Evolutionary conservation across 1,284 basidiomycete species (phyloP), one percentile per base, ranked within the genome.

Genomic region (Apiotrichum sp.): DNA sequence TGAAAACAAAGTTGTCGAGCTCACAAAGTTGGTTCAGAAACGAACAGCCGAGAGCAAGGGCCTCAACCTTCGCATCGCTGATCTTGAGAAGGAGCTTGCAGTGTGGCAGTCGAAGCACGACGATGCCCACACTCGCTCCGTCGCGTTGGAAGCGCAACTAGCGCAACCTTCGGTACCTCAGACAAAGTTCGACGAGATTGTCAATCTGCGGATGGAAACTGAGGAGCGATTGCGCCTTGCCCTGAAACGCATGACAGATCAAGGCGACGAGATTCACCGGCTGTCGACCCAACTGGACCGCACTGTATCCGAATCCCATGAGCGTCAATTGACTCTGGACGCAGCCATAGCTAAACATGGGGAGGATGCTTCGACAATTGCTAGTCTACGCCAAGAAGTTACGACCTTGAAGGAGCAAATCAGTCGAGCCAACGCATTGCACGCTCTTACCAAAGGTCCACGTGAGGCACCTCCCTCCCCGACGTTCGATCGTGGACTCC

Each of bases 1-100:
- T 59, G 96, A 99, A 80, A 98, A 98, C 83, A 99, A 98, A 79
- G 96, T 98, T 49, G 91, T 99, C 58, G 95, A 98, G 74, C 87
- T 99, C 65, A 98, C 96, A 0, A 96, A 98, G 74, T 86, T 80
- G n/a, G 81, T 98, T 14, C 96, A 98, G 76, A 87, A 84, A 71
- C 86, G 95, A 42, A 93, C 87, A 8, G 84, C 84, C 62, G 95
- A 98, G 79, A 95, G 91, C 80, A 95, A 92, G 77, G 86, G 86
- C 59, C 79, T 98, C 41, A 85, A 88, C 62, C 78, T 77, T 34
- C 85, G 86, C 68, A 80, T 98, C 41, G 75, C 79, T 29, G 84
- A 87, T 48, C 80, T 98, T 43, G 91, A 98, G 77, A 83, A 85
- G 59, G 89, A 95, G 72, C 79, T 98, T 46, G 83, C 85, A 59